Evolutionary conservation across 2,329 filamentous ascomycete species (phyloP).

Genomic region (Ophiostoma ulmi): DNA sequence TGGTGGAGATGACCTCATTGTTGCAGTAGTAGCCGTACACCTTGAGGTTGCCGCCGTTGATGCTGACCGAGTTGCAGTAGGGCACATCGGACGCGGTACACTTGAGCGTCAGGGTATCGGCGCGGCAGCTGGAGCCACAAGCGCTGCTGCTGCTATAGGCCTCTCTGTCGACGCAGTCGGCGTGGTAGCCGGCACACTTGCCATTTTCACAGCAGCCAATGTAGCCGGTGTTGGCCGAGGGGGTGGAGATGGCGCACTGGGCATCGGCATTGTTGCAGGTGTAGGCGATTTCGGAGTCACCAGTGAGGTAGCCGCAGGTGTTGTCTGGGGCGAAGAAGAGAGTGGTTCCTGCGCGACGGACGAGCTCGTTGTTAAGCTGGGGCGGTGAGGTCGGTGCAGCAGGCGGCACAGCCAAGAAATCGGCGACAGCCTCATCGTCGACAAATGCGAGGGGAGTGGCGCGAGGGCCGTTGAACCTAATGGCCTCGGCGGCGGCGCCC

Average conservation of each 20-base stretch:
- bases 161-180: constrained; percentile 23
- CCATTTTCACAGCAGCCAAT: constrained; percentile 25
- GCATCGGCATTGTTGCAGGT: constrained; percentile 21
- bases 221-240: constrained; percentile 19
- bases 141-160: constrained; percentile 7
- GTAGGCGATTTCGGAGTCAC: constrained; percentile 20
- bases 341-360: constrained; percentile 19
- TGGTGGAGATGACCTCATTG: constrained; percentile 6
- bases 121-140: constrained; percentile 21
- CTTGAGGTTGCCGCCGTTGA: constrained; percentile 24
- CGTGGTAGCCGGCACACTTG: constrained; percentile 23
- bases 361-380: constrained; percentile 6
- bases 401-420: not conserved
- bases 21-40: constrained; percentile 26
- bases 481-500: constrained; percentile 21
- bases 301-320: constrained; percentile 26
- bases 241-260: constrained; percentile 23
- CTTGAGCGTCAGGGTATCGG: constrained; percentile 23
- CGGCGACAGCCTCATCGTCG: not conserved
- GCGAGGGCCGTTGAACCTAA: constrained; percentile 13
- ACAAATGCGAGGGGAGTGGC: constrained; percentile 15
- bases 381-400: constrained; percentile 18
- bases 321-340: constrained; percentile 26
- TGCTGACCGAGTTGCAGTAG: constrained; percentile 26
- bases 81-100: constrained; percentile 21